These are phyloP conservation scores for Kwoniella bestiolae DNA, from an alignment of 768 basidiomycete genomes.

Conservation along the genomic window DNA sequence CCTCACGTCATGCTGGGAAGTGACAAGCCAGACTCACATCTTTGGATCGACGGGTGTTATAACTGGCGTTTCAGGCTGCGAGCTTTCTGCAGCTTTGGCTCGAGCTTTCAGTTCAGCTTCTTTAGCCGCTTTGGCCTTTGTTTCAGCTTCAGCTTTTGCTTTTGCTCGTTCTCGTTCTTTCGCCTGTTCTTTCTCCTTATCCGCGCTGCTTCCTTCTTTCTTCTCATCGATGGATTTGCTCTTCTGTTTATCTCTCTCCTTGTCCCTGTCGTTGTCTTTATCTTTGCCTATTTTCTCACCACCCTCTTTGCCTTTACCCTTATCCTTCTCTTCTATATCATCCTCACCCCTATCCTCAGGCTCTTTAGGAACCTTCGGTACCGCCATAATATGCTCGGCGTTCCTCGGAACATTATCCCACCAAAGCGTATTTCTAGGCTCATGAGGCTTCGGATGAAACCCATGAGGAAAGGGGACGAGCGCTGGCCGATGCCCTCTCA, in stretches of 20 bases:
- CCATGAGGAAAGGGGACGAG: constrained; percentile 52
- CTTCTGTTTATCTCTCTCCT: constrained; percentile 2
- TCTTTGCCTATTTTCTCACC: neutral
- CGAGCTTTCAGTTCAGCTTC: neutral
- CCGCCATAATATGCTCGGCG: constrained; percentile 47
- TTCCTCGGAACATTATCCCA: constrained; percentile 48
- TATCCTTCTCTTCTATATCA: constrained; percentile 7
- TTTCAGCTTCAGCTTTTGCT: constrained; percentile 27
- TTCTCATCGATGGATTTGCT: constrained; percentile 1
- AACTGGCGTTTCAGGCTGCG: neutral
- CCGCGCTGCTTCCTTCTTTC: neutral
- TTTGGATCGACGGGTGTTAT: constrained; percentile 25
- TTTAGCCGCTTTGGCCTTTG: constrained; percentile 18
- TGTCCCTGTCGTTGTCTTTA: neutral
- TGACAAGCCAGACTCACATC: constrained; percentile 25
- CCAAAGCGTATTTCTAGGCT: constrained; percentile 43
- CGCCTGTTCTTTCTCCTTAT: constrained; percentile 19
- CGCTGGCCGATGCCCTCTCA: constrained; percentile 45
- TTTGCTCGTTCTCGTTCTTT: constrained; percentile 20
- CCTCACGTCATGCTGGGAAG: neutral
- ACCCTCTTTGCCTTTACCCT: constrained; percentile 11
- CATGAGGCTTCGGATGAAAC: constrained; percentile 43
- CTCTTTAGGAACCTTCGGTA: constrained; percentile 31
- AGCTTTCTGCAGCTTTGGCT: neutral
- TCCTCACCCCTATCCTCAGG: constrained; percentile 22